phyloP scores from a whole-genome alignment of 176 grass and related monocot species.

The Carex kokanica region DNA sequence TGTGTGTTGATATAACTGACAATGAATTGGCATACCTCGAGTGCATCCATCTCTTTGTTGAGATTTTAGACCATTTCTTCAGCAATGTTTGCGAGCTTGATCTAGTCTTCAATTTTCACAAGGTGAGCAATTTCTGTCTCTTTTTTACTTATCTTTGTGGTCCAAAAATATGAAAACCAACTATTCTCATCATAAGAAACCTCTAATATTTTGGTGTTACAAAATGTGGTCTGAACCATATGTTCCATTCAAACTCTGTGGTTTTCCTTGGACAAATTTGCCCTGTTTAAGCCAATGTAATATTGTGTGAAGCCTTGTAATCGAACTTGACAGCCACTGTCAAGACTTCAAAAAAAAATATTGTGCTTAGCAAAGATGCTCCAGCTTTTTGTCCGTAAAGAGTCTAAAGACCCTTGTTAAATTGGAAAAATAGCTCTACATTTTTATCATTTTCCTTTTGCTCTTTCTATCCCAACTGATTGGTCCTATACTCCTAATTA shows the following conservation, averaged over 20 bases:
- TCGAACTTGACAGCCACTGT: too few species aligned
- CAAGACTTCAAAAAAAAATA: too few species aligned
- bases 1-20: constrained; percentile 96
- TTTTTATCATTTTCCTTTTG: not conserved
- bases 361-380: not conserved
- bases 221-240: not conserved
- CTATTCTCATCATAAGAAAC: not conserved
- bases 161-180: not conserved
- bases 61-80: constrained; percentile 99
- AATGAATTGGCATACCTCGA: constrained; percentile 98
- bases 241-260: not conserved
- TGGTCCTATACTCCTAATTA: not conserved
- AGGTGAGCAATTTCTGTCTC: constrained; percentile 40
- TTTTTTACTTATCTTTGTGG: not conserved
- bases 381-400: not conserved
- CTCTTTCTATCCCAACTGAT: not conserved
- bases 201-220: not conserved
- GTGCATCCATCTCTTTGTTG: constrained; percentile 97
- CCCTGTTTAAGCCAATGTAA: not conserved
- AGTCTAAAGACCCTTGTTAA: too few species aligned
- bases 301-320: not conserved
- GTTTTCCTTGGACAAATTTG: not conserved
- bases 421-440: not conserved
- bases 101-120: constrained; percentile 99
- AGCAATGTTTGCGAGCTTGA: constrained; percentile 99